Conservation (phyloP, 192 early-diverging fungal genomes). For the Coemansia sp. region DNA sequence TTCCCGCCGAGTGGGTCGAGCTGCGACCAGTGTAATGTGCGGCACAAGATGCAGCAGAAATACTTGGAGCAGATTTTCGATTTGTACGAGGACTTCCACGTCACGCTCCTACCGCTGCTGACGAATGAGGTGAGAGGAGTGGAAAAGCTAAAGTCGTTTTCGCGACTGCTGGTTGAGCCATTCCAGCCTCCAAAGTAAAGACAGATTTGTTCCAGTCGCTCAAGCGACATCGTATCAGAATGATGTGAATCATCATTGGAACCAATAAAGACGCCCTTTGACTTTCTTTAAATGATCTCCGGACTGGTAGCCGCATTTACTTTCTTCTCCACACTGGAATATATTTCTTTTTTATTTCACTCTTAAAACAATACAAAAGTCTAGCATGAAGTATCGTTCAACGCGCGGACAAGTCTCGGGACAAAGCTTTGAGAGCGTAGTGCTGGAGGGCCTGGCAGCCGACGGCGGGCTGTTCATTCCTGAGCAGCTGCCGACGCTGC, state of each 20-base stretch:
- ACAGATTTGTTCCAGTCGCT: not conserved
- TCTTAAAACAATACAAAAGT: not conserved
- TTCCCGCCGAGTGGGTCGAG: constrained; percentile 85
- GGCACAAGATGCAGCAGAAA: constrained; percentile 98
- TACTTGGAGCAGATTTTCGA: constrained; percentile 98
- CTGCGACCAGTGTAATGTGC: constrained; percentile 87
- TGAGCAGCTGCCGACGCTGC: constrained; percentile 69
- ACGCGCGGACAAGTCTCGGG: constrained; percentile 74
- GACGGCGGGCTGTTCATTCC: constrained; percentile 97
- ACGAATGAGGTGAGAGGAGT: constrained; percentile 96
- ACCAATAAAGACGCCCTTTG: not conserved
- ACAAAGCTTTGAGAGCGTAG: constrained; percentile 85
- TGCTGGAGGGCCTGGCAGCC: constrained; percentile 83
- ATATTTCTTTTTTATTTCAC: not conserved
- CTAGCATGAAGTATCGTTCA: constrained; percentile 82
- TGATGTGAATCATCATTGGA: constrained; percentile 3
- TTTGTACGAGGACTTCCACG: constrained; percentile 99
- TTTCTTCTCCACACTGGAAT: not conserved
- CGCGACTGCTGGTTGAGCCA: constrained; percentile 85
- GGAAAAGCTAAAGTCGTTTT: constrained; percentile 88
- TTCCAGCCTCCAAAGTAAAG: constrained; percentile 55
- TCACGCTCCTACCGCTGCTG: constrained; percentile 89
- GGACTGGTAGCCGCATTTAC: not conserved
- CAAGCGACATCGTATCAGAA: not conserved
- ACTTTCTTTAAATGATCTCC: too few relatives aligned